phyloP scores from a whole-genome alignment of 495 filamentous ascomycete species.

The Aspergillus wentii region DNA sequence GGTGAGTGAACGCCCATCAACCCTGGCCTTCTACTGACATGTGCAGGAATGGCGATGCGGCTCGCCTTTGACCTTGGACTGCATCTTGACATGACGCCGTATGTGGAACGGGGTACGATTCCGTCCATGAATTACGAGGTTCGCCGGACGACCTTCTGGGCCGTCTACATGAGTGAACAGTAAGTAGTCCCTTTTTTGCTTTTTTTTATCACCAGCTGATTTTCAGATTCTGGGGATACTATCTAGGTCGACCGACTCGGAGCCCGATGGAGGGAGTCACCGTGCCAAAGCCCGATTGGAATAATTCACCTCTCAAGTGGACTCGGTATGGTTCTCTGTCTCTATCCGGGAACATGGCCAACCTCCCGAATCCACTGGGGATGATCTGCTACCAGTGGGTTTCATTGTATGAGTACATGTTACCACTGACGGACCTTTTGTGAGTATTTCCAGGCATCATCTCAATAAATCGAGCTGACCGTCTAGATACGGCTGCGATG shows the following conservation, averaged over 20 bases:
- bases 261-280: constrained; percentile 21
- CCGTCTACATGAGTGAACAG: constrained; percentile 28
- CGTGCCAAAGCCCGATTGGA: constrained; percentile 6
- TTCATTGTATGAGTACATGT: constrained; percentile 25
- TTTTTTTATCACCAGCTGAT: too few relatives aligned
- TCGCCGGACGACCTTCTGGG: constrained; percentile 28
- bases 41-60: constrained; percentile 34
- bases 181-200: constrained; percentile 12
- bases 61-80: constrained; percentile 31
- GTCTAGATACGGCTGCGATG: constrained; percentile 12
- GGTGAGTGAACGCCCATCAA: too few relatives aligned
- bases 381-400: constrained; percentile 16
- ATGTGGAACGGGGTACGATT: constrained; percentile 20
- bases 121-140: constrained; percentile 17
- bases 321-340: constrained; percentile 5
- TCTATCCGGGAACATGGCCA: neutral
- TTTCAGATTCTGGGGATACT: constrained; percentile 24
- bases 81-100: constrained; percentile 26
- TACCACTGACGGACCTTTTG: constrained; percentile 14
- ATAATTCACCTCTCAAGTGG: constrained; percentile 6
- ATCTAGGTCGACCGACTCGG: constrained; percentile 21
- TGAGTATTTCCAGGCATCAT: too few relatives aligned
- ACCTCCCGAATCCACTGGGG: constrained; percentile 7
- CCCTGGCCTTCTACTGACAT: too few relatives aligned
- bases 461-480: too few relatives aligned